Conservation (phyloP, 208 protist species). For the Acanthamoeba castellanii region DNA sequence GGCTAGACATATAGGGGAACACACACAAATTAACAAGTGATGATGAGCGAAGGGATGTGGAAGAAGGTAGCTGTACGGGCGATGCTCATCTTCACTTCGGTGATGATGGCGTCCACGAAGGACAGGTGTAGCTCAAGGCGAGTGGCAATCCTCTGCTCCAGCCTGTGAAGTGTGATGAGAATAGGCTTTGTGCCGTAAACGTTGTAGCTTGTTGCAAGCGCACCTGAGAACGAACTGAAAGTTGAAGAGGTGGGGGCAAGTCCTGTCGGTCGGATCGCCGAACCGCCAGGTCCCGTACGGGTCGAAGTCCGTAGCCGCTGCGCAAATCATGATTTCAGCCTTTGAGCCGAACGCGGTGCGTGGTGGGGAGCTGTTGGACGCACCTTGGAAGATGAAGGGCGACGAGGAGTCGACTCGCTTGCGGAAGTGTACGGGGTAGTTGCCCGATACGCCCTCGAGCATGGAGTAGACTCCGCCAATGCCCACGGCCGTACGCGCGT, state of each 20-base stretch:
- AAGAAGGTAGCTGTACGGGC: not conserved
- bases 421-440: constrained; percentile 30
- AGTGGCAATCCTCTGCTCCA: not conserved
- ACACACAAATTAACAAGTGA: not conserved
- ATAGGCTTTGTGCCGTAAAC: not conserved
- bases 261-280: not conserved
- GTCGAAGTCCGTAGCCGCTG: not conserved
- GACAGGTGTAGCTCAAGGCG: not conserved
- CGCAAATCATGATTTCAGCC: not conserved
- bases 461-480: not conserved
- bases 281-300: not conserved
- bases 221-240: not conserved
- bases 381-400: not conserved
- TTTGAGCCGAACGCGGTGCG: not conserved
- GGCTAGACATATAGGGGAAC: not conserved
- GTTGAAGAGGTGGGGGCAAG: not conserved
- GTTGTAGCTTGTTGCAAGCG: not conserved
- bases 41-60: not conserved
- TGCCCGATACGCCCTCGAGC: constrained; percentile 1
- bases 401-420: not conserved
- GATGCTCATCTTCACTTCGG: not conserved
- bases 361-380: not conserved
- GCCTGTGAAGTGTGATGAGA: not conserved
- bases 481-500: not conserved
- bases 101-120: constrained; percentile 39